Base-by-base conservation (phyloP, 2,329 filamentous ascomycete genomes). In the Aspergillus vadensis region DNA sequence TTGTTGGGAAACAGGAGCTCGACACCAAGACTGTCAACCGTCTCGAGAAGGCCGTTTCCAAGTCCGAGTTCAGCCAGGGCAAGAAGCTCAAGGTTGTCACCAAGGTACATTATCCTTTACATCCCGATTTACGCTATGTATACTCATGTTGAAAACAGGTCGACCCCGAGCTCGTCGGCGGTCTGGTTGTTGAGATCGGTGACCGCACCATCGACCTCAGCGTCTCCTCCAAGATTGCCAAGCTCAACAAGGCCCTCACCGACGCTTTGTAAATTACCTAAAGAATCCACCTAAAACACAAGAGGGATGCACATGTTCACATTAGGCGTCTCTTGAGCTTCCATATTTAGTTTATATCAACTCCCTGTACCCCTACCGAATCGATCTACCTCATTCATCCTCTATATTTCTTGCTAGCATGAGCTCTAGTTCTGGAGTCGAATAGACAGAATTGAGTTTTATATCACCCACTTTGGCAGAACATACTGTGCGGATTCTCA, bases 211-310 rank as follows among this genome's bases (percentile, higher is more conserved):
- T 99, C 77, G 95, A 99, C 82, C 90, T 97, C 71, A 95, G 90
- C 81, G 93, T 99, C 75, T 94, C 94, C 53, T 85, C 91, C 78
- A 96, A 94, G 86, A 90, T 99, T 81, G 86, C 91, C 79, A 96
- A 92, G 88, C 91, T 99, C 87, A 99, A 99, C 91, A 99, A 98
- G 90, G 89, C 97, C 79, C 90, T 99, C 77, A 93, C 86, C 72
- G 95, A 99, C 82, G 86, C 90, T 80, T 85, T 99, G 91, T 99
- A 97, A 91, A 92, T 79, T 76, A 51, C 15, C 47, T 47, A 19
- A 23, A 44, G 41, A 44, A 53, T 38, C 41, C 32, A 36, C 41
- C 25, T 21, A 32, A 19, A 38, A 23, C 27, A 36, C 30, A 12
- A 49, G 47, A 41, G 39, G 39, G 51, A 53, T 39, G 23, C 21